Percentiles rank a stretch among this genome's conserved stretches.
Evolutionary conservation across 163 green algal genomes (phyloP).

Genomic region (Scenedesmus sp.): DNA sequence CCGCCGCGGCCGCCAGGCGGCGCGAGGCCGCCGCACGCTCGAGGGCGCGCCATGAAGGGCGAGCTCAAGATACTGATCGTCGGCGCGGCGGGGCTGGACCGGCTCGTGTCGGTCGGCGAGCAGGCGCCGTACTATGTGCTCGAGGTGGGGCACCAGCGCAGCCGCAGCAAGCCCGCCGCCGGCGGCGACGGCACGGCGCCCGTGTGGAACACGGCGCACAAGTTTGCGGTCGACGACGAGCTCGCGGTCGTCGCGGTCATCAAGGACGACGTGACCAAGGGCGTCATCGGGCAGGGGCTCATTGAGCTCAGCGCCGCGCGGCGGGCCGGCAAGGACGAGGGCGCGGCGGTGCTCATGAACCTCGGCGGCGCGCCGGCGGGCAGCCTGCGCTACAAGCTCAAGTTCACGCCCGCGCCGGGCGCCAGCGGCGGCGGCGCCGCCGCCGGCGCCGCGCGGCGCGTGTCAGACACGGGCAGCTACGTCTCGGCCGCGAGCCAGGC

Average conservation of each 20-base stretch:
- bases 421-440: not conserved
- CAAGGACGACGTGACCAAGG: constrained; percentile 44
- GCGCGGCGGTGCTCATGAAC: constrained; percentile 17
- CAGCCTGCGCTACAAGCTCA: constrained; percentile 24
- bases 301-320: constrained; percentile 43
- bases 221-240: constrained; percentile 44
- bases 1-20: too few relatives aligned
- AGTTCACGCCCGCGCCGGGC: constrained; percentile 25
- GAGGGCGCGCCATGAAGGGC: too few relatives aligned
- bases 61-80: constrained; percentile 41
- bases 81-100: constrained; percentile 35
- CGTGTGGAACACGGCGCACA: constrained; percentile 46
- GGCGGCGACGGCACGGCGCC: constrained; percentile 15
- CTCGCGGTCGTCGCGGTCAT: not conserved
- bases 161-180: constrained; percentile 20
- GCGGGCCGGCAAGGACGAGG: constrained; percentile 30
- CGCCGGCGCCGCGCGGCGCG: not conserved
- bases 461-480: constrained; percentile 20
- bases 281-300: constrained; percentile 24
- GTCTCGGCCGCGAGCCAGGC: not conserved
- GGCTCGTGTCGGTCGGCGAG: constrained; percentile 10
- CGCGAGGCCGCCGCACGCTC: too few relatives aligned
- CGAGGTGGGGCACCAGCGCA: constrained; percentile 38
- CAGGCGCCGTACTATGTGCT: constrained; percentile 43
- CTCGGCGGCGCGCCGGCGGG: constrained; percentile 15